Percentiles rank a stretch among this genome's conserved stretches.
phyloP scores from a whole-genome alignment of 164 flowering plant genomes.

The Annona squamosa region DNA sequence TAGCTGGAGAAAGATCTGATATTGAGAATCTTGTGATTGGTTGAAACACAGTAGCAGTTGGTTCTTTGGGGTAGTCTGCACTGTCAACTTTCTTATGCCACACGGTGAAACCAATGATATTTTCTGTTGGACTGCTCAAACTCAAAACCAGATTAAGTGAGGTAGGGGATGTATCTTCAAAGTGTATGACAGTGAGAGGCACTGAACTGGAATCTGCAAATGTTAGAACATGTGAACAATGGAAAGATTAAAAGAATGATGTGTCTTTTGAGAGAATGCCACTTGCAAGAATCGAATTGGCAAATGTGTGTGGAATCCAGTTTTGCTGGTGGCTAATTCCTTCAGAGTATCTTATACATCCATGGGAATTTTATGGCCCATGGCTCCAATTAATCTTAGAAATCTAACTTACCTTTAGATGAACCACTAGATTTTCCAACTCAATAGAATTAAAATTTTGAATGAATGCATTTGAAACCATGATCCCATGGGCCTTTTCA shows the following conservation, averaged over 20 bases:
- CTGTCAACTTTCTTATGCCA: slow-evolving; percentile 68
- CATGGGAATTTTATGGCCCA: too few relatives aligned
- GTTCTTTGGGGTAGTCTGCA: slow-evolving; percentile 45
- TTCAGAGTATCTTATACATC: too few relatives aligned
- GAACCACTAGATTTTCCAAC: too few relatives aligned
- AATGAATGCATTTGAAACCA: too few relatives aligned
- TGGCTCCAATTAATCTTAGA: too few relatives aligned
- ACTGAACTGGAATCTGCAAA: slow-evolving; percentile 30
- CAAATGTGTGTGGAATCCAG: background rate
- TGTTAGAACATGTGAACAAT: background rate
- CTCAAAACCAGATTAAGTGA: slow-evolving; percentile 50
- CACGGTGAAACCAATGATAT: slow-evolving; percentile 33
- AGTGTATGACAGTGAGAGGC: slow-evolving; percentile 30
- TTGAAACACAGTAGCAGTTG: slow-evolving; percentile 44
- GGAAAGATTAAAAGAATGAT: background rate
- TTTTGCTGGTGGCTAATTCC: too few relatives aligned
- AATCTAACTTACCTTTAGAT: too few relatives aligned
- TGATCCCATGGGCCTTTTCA: too few relatives aligned
- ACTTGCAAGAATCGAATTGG: background rate
- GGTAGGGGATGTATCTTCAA: slow-evolving; percentile 49
- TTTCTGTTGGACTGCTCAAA: slow-evolving; percentile 23
- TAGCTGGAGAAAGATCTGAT: slow-evolving; percentile 49
- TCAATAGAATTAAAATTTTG: too few relatives aligned
- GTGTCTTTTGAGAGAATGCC: background rate
- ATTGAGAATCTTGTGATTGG: slow-evolving; percentile 46